Base-by-base conservation (phyloP, 257 asterid species). In the Rehmannia glutinosa region DNA sequence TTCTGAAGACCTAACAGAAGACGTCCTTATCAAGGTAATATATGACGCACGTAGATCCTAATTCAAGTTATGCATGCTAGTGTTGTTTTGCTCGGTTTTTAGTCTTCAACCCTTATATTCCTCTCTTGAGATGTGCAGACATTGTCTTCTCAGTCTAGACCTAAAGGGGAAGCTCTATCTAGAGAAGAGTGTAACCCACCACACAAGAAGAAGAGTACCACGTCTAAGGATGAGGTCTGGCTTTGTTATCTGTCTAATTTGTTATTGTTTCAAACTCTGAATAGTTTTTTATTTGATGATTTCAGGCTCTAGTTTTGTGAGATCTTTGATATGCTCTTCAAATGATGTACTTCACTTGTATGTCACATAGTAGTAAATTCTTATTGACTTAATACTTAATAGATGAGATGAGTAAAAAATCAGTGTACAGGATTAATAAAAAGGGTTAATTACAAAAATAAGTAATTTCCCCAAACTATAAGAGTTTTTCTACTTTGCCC, bases 1-100 rank as follows among this genome's bases (percentile, higher is more conserved):
- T 32, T 24, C 58, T 72, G 66, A 72, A 46, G 60, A 54, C 61
- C 32, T 41, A 30, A 32, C 24, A n/a, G 76, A 64, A 39, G 60
- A 62, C 24, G 24, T 12, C 21, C n/a, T 9, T 42, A 41, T 25
- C 41, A 27, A 59, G 56, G 77, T 73, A 55, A 64, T 54, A 15
- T 12, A 8, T 19, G 41, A 60, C 16, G 19, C 27, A 12, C 10
- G 43, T 24, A 51, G 30, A 36, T 60, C 23, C 28, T 24, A 50
- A 20, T 45, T 13, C 64, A 42, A 60, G n/a, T 33, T 41, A 30
- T 19, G 39, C 2, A 17, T n/a, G 23, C 11, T 21, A 8, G 13
- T 53, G 45, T 4, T 8, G 2, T 30, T 13, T 46, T 9, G 58
- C 30, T 28, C 63, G 13, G 17, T 55, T 17, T n/a, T 28, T 10